These are phyloP conservation scores for Kokia cookei DNA, from an alignment of 441 rosid species.

Conservation along the genomic window DNA sequence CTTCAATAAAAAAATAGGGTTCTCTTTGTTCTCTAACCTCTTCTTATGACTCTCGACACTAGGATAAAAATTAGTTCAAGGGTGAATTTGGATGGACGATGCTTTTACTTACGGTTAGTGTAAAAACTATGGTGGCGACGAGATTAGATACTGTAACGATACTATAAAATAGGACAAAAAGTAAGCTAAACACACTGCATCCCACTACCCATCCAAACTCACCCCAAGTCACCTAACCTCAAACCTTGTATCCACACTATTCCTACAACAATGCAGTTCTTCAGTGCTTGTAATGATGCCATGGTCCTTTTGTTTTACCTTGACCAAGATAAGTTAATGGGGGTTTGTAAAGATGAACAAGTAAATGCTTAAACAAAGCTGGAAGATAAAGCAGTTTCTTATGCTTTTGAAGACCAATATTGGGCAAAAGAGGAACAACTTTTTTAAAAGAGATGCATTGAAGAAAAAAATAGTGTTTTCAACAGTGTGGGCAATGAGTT, in stretches of 20 bases:
- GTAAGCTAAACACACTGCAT: no score
- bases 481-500: conserved; percentile 15
- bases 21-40: no score
- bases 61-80: no score
- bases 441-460: background rate
- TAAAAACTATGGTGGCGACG: no score
- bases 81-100: no score
- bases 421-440: background rate
- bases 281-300: background rate
- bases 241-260: background rate
- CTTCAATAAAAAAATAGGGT: no score
- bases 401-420: background rate
- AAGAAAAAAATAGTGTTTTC: conserved; percentile 8
- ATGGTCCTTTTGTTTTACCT: background rate
- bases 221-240: no score
- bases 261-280: background rate
- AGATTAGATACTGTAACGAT: no score
- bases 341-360: background rate
- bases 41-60: no score
- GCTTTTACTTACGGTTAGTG: no score
- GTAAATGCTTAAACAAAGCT: background rate
- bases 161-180: no score
- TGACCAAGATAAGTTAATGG: background rate
- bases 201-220: no score
- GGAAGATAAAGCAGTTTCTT: background rate